Evolutionary conservation across 23 red algal genomes (phyloP), one percentile per base, ranked within the genome.

Genomic region (Gracilaria gracilis): DNA sequence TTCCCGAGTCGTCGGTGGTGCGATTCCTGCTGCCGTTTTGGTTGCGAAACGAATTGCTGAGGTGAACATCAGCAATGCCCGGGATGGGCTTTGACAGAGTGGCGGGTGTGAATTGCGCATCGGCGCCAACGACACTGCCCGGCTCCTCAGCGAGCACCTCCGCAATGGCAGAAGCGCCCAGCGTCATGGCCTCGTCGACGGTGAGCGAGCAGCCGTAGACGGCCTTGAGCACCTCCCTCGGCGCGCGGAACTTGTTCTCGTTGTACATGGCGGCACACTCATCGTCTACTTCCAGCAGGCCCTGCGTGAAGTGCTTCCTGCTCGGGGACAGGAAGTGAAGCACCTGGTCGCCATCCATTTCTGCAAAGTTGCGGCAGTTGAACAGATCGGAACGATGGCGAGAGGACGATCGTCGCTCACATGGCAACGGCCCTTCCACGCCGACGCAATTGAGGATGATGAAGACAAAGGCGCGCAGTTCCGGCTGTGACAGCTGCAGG

Each of bases 111-210:
- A 65, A 62, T 27, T 65, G 53, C 0, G 79, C 28, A 49, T 90
- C 31, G n/a, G 54, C 87, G 57, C 59, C 59, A 19, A 77, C 28
- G 0, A 92, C 59, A 53, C 89, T 92, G 33, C 65, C 89, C 16
- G 78, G 58, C 51, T 92, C 89, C 44, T 92, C 89, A 1, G 89
- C 61, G 6, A 92, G 69, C 39, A 92, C 89, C 27, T 71, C 28
- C 0, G 89, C 59, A 17, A 92, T 71, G 37, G 89, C 77, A 13
- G 89, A 84, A 57, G 62, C 20, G 19, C 80, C 89, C 0, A 92
- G 55, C 32, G 89, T 92, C 89, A 92, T 92, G 64, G 80, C 78
- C 37, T 92, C 89, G 62, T 92, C 89, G 25, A 92, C 61, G 34
- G 89, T 84, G 33, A 92, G 64, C 33, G 79, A 49, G 64, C 89